Base-by-base conservation (phyloP, 176 grass and related monocot species). In the Elaeis guineensis region DNA sequence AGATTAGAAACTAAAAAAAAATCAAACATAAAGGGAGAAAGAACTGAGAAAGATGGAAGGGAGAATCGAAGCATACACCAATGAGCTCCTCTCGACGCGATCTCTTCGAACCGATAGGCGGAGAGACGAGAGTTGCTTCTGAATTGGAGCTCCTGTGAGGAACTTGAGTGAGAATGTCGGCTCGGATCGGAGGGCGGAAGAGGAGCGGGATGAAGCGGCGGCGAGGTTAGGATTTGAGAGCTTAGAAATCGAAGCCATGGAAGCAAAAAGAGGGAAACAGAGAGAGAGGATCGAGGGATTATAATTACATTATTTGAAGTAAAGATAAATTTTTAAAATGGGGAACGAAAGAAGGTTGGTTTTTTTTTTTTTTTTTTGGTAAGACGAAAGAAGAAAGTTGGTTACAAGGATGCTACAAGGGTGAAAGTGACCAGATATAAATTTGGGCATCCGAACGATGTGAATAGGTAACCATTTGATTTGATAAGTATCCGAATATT, bases 201-300 rank as follows among this genome's bases (percentile, higher is more conserved):
- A 61, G n/a, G 69, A 50, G 4, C 66, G 70, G 52, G 66, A n/a
- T 4, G 26, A 3, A 19, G 51, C 2, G 0, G 70, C 57, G 6
- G 57, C 49, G 21, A 77, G 54, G 19, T 59, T 69, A 49, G 72
- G 20, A 51, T 50, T 76, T 11, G 67, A 49, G 50, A 82, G 68
- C 62, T 82, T 77, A 6, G 79, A 82, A 30, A 82, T 77, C n/a
- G 79, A 72, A 19, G 79, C 79, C 79, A 82, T 82, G 55, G 44
- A 32, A 18, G n/a, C 11, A 16, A 51, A 48, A 25, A 19, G 12
- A 26, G 57, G 63, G 51, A 54, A 28, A 18, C 51, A n/a, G 17
- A 26, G 52, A 57, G 25, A 20, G 8, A 22, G 48, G 44, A 65
- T 30, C 50, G n/a, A n/a, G 17, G 54, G 52, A 2, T 44, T 9